These are phyloP conservation scores for Monosiga brevicollis DNA, from an alignment of 78 protist species.

Conservation along the genomic window DNA sequence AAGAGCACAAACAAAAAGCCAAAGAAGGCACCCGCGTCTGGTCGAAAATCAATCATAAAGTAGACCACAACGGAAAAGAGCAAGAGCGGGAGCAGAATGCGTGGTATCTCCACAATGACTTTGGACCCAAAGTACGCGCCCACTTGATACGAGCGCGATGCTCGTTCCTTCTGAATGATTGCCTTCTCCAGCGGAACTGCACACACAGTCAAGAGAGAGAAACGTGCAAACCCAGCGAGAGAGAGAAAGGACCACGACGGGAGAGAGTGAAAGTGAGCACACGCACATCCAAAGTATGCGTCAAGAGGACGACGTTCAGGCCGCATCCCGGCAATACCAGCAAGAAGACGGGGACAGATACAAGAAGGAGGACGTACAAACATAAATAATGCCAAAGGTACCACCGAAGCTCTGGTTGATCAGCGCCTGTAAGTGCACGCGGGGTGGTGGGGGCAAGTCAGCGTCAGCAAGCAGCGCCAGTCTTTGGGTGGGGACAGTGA, in stretches of 20 bases:
- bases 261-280: too few species aligned
- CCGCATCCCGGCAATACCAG: too few species aligned
- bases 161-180: not conserved
- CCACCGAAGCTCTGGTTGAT: not conserved
- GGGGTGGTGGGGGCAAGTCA: too few species aligned
- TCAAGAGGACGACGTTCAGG: too few species aligned
- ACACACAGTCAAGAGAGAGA: too few species aligned
- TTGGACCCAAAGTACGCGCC: slow-evolving; percentile 31
- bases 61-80: slow-evolving; percentile 11
- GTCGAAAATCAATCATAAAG: slow-evolving; percentile 4
- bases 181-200: not conserved
- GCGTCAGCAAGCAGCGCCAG: too few species aligned
- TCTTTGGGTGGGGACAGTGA: too few species aligned
- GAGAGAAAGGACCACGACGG: too few species aligned
- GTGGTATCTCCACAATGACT: slow-evolving; percentile 14
- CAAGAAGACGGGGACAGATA: not conserved
- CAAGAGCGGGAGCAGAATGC: slow-evolving; percentile 8
- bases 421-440: too few species aligned
- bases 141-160: not conserved
- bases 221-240: too few species aligned
- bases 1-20: not conserved
- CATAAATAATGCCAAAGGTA: not conserved
- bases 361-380: not conserved
- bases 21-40: not conserved
- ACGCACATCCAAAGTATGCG: too few species aligned